Base-by-base conservation (phyloP, 225 moss, liverwort and hornwort genomes). In the Bryum argenteum region DNA sequence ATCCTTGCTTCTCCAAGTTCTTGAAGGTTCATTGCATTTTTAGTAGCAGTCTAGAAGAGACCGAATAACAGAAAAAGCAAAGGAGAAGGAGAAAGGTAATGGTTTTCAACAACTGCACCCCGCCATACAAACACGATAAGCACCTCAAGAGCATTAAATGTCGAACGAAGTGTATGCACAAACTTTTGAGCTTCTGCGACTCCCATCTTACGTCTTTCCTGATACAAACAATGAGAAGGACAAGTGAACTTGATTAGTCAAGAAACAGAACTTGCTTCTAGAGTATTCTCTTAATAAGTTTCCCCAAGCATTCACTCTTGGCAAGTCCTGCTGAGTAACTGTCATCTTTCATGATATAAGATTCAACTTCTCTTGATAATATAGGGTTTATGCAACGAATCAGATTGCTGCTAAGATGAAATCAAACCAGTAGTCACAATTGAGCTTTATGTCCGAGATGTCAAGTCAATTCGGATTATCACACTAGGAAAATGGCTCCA, bases 141-240 rank as follows among this genome's bases (percentile, higher is more conserved):
- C 53, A 97, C 96, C 94, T 98, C 97, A 77, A 98, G 94, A 66
- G 92, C 81, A 64, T 77, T 83, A 67, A 94, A 98, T 23, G 97
- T 94, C 21, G 91, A 85, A 47, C 92, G 94, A 59, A 98, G 89
- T 58, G 77, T 88, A 81, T 89, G 85, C 63, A 98, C 97, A 79
- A 94, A 98, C 78, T 81, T 94, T 66, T 94, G 92, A 63, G 90
- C 91, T 85, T 98, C 97, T 66, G 89, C 79, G 64, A 81, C 74
- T 67, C 88, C 92, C 97, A 94, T 98, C 78, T 88, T 94, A 48
- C 88, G 91, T 73, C 97, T 91, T 85, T 98, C 97, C 97, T 97
- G 66, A 71, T 71, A 66, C 69, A 72, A 62, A 58, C 61, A 78
- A 62, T 38, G 51, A 18, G 63, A 57, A 18, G 51, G 59, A 72